Conservation (phyloP, 2,329 filamentous ascomycete species). For the Zasmidium angulare region DNA sequence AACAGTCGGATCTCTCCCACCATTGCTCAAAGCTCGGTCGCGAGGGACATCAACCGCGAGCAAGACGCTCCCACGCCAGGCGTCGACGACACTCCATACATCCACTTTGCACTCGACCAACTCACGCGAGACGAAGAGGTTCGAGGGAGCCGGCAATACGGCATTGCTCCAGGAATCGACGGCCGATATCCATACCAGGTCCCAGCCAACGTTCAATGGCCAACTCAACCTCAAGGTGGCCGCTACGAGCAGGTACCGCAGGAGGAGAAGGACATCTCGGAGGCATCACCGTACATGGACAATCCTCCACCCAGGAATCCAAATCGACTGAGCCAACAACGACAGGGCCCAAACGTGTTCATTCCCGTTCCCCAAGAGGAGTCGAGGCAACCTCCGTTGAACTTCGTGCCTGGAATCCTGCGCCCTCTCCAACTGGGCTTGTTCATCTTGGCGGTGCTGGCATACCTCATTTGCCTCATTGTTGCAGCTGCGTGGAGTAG, state of each 20-base stretch:
- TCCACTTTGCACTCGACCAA: constrained; percentile 86
- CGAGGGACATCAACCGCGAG: constrained; percentile 31
- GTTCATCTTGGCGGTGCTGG: constrained; percentile 61
- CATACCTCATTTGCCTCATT: constrained; percentile 71
- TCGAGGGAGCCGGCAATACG: constrained; percentile 53
- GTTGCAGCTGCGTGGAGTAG: constrained; percentile 71
- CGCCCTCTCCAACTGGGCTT: constrained; percentile 63
- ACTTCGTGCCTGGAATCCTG: constrained; percentile 70
- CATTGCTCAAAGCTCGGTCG: constrained; percentile 31
- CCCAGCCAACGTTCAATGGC: constrained; percentile 11
- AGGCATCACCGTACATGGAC: constrained; percentile 14
- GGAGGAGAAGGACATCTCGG: constrained; percentile 17
- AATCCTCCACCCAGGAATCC: constrained; percentile 21
- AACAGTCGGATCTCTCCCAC: constrained; percentile 23
- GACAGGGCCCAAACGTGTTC: constrained; percentile 31
- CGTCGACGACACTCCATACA: constrained; percentile 81
- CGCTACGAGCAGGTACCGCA: constrained; percentile 24
- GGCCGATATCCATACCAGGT: constrained; percentile 24
- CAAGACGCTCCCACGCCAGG: constrained; percentile 64
- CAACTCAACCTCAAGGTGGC: constrained; percentile 9
- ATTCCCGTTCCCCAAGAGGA: constrained; percentile 32
- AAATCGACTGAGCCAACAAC: constrained; percentile 13
- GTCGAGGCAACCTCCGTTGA: constrained; percentile 46
- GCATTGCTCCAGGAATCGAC: constrained; percentile 20
- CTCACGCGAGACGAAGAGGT: constrained; percentile 73